phyloP scores from a whole-genome alignment of 495 filamentous ascomycete species.

The Penicillium bovifimosum region DNA sequence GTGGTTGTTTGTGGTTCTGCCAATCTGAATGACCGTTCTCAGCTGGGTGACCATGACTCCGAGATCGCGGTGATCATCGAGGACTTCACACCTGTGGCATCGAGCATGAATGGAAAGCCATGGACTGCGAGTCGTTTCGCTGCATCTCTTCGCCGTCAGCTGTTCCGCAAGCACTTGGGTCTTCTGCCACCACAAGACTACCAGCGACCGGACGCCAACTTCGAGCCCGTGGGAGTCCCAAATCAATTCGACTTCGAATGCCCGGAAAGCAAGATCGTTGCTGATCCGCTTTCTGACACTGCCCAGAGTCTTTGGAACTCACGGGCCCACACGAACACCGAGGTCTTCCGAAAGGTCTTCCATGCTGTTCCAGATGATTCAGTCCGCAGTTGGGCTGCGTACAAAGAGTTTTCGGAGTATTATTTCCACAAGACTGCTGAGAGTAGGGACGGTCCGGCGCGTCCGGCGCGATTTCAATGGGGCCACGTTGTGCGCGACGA shows the following conservation, averaged over 20 bases:
- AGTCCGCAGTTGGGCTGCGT: slow-evolving; percentile 77
- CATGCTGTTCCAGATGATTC: slow-evolving; percentile 79
- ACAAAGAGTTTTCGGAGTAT: slow-evolving; percentile 74
- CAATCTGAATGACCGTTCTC: slow-evolving; percentile 92
- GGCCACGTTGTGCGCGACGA: slow-evolving; percentile 83
- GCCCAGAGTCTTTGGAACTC: slow-evolving; percentile 68
- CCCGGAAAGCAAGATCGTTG: slow-evolving; percentile 64
- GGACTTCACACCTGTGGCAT: slow-evolving; percentile 64
- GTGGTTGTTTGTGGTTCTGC: slow-evolving; percentile 87
- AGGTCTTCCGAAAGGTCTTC: slow-evolving; percentile 81
- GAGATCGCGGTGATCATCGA: slow-evolving; percentile 80
- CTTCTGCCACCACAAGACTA: slow-evolving; percentile 68
- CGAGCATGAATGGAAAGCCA: slow-evolving; percentile 63
- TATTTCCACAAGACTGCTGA: slow-evolving; percentile 57
- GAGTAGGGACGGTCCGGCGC: slow-evolving; percentile 30
- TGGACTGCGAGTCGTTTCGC: slow-evolving; percentile 78
- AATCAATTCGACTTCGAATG: slow-evolving; percentile 83
- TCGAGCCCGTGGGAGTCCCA: slow-evolving; percentile 63
- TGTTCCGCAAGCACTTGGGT: slow-evolving; percentile 90
- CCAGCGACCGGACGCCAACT: slow-evolving; percentile 62
- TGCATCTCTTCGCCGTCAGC: slow-evolving; percentile 70
- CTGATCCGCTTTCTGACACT: slow-evolving; percentile 63
- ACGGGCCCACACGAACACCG: slow-evolving; percentile 73
- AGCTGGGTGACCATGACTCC: slow-evolving; percentile 80
- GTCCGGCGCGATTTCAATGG: slow-evolving; percentile 55